phyloP scores from a whole-genome alignment of 306 rosid genomes.

The Cucurbita argyrosperma region DNA sequence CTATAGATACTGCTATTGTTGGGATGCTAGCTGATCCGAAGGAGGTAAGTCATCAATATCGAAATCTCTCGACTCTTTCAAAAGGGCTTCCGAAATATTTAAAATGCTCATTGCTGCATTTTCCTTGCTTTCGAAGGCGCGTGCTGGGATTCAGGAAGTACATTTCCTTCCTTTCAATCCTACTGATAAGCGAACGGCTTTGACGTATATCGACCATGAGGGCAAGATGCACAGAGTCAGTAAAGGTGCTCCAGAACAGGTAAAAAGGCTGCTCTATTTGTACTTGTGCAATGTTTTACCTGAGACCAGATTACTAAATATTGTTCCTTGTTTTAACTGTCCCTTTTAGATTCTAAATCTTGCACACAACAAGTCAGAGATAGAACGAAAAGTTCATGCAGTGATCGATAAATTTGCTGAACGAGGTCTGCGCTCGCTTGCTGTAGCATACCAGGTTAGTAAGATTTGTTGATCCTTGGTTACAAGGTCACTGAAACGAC shows the following conservation, averaged over 20 bases:
- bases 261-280: constrained; percentile 12
- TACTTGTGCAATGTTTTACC: neutral
- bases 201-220: constrained; percentile 70
- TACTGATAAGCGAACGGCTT: constrained; percentile 92
- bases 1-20: constrained; percentile 91
- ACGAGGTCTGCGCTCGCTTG: constrained; percentile 93
- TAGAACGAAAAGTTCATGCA: constrained; percentile 82
- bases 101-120: neutral
- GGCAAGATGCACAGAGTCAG: constrained; percentile 96
- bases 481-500: neutral
- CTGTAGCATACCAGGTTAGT: constrained; percentile 87
- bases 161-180: constrained; percentile 99
- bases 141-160: constrained; percentile 88
- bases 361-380: constrained; percentile 77
- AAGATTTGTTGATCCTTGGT: neutral
- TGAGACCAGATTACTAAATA: neutral
- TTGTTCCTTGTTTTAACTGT: neutral
- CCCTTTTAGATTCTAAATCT: constrained; percentile 58
- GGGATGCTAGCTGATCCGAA: constrained; percentile 96
- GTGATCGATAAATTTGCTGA: constrained; percentile 95
- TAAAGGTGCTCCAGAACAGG: constrained; percentile 99
- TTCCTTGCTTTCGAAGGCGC: constrained; percentile 43
- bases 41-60: constrained; percentile 37
- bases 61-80: neutral
- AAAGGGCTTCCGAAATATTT: neutral